Evolutionary conservation across 2,329 filamentous ascomycete species (phyloP).

Genomic region (Scolecobasidium constrictum): DNA sequence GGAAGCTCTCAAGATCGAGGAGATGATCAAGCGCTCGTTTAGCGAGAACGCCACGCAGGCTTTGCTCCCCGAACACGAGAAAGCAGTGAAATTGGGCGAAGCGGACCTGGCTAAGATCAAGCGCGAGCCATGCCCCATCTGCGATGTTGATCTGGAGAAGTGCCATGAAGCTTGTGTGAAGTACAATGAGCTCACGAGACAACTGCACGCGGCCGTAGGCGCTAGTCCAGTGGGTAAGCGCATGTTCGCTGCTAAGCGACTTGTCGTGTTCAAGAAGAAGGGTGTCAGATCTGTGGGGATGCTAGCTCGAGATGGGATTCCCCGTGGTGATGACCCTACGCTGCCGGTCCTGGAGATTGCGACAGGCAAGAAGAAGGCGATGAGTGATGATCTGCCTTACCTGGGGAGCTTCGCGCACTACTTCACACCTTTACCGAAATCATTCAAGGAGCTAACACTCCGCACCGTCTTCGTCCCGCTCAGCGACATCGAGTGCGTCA

Average conservation of each 20-base stretch:
- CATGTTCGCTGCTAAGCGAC: conserved; percentile 62
- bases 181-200: conserved; percentile 66
- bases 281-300: conserved; percentile 75
- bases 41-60: conserved; percentile 97
- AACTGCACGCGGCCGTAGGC: conserved; percentile 67
- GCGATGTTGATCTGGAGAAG: conserved; percentile 66
- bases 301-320: conserved; percentile 64
- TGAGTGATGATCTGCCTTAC: conserved; percentile 81
- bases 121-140: conserved; percentile 70
- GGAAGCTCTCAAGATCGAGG: conserved; percentile 94
- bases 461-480: conserved; percentile 62
- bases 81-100: conserved; percentile 83
- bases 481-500: conserved; percentile 74
- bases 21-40: conserved; percentile 99
- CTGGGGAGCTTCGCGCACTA: conserved; percentile 57
- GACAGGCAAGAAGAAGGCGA: conserved; percentile 56
- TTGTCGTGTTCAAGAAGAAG: conserved; percentile 76
- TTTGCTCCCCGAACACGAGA: conserved; percentile 86
- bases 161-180: conserved; percentile 77
- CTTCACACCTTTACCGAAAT: conserved; percentile 57
- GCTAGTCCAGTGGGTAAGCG: conserved; percentile 73
- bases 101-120: conserved; percentile 86
- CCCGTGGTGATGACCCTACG: conserved; percentile 53
- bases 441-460: conserved; percentile 54
- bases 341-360: conserved; percentile 73